Percentiles rank a stretch among this genome's conserved stretches.
phyloP scores from a whole-genome alignment of 2,329 filamentous ascomycete species.

The Oidium heveae region DNA sequence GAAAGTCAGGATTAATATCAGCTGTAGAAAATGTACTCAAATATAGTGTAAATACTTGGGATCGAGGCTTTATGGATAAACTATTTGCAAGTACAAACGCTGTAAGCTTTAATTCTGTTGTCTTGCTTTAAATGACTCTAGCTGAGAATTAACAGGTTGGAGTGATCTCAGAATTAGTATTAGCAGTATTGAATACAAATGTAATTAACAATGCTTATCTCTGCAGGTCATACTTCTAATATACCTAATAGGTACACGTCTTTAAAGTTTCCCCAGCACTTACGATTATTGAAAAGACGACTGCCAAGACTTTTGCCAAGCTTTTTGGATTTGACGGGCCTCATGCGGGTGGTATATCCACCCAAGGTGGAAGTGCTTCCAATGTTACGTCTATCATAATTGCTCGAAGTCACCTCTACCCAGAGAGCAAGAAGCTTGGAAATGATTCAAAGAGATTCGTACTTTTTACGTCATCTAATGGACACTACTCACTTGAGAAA shows the following conservation, averaged over 20 bases:
- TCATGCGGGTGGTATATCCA: conserved; percentile 39
- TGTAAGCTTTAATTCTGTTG: conserved; percentile 18
- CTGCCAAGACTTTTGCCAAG: conserved; percentile 42
- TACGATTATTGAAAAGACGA: conserved; percentile 68
- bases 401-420: conserved; percentile 67
- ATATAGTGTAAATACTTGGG: conserved; percentile 95
- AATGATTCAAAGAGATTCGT: conserved; percentile 43
- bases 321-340: conserved; percentile 54
- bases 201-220: too few species aligned
- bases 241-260: conserved; percentile 40
- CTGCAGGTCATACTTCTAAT: too few species aligned
- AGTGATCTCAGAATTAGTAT: conserved; percentile 58
- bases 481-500: conserved; percentile 88
- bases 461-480: conserved; percentile 69
- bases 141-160: conserved; percentile 31
- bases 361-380: conserved; percentile 59
- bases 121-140: background rate
- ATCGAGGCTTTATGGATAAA: conserved; percentile 91
- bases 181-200: conserved; percentile 79
- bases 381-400: conserved; percentile 71
- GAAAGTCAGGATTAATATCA: conserved; percentile 49
- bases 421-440: conserved; percentile 48
- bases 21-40: conserved; percentile 45
- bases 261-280: conserved; percentile 83
- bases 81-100: conserved; percentile 79